Conservation (phyloP, 306 rosid genomes). For the Lotus japonicus region DNA sequence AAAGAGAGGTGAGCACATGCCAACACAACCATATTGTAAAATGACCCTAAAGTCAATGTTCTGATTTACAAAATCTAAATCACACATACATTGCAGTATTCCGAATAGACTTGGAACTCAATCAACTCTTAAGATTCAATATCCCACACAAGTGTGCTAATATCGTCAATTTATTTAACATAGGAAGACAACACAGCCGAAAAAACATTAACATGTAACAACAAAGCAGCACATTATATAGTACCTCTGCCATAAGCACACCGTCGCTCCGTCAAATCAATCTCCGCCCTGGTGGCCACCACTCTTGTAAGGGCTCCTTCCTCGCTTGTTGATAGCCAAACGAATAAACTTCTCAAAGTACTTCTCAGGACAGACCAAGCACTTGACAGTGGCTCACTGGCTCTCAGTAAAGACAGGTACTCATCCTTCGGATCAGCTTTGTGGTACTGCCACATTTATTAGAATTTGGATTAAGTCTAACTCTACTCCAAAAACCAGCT, state of each 20-base stretch:
- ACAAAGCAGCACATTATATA: conserved; percentile 6
- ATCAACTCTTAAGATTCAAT: not conserved
- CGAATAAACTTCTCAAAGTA: conserved; percentile 34
- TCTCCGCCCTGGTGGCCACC: conserved; percentile 39
- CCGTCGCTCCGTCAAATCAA: conserved; percentile 33
- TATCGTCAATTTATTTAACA: not conserved
- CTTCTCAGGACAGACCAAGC: conserved; percentile 31
- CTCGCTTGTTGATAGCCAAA: conserved; percentile 29
- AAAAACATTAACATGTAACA: not conserved
- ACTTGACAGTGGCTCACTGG: conserved; percentile 35
- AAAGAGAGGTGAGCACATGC: not conserved
- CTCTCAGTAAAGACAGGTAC: conserved; percentile 31
- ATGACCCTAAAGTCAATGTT: not conserved
- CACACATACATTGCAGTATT: not conserved
- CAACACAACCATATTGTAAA: not conserved
- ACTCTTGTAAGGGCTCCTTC: conserved; percentile 43
- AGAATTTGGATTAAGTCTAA: no score
- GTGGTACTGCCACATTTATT: conserved; percentile 29
- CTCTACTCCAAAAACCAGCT: no score
- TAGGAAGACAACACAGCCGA: conserved; percentile 9
- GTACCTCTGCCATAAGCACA: not conserved
- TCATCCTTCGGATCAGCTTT: conserved; percentile 36
- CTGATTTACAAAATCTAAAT: conserved; percentile 1
- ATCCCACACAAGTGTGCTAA: not conserved
- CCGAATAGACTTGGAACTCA: not conserved